phyloP scores from a whole-genome alignment of 768 basidiomycete species.

The Boletus coccyginus region DNA sequence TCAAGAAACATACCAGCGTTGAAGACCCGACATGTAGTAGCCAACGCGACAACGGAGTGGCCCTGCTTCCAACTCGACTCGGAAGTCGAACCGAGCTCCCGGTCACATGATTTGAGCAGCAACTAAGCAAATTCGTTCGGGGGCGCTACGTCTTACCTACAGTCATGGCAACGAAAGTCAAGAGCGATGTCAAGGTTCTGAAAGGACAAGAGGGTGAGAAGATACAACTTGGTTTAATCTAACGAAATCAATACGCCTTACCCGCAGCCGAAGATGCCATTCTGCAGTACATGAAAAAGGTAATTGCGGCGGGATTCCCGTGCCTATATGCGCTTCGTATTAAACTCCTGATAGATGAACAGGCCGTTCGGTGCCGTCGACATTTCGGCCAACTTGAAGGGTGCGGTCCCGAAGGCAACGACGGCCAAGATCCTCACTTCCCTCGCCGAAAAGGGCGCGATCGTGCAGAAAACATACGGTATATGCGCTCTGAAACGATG shows the following conservation, averaged over 20 bases:
- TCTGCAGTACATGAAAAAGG: slow-evolving; percentile 76
- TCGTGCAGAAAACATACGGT: slow-evolving; percentile 86
- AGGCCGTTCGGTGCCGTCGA: slow-evolving; percentile 93
- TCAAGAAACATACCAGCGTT: neutral
- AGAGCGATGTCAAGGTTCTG: slow-evolving; percentile 55
- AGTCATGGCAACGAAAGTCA: slow-evolving; percentile 46
- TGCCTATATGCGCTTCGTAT: slow-evolving; percentile 4
- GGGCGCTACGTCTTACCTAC: neutral
- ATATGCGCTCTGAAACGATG: slow-evolving; percentile 11
- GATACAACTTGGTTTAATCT: neutral
- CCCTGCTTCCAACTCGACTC: neutral
- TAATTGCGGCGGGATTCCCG: slow-evolving; percentile 19
- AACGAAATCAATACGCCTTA: neutral
- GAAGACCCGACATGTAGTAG: neutral
- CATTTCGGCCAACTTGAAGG: slow-evolving; percentile 87
- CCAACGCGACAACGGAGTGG: neutral
- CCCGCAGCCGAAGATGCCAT: slow-evolving; percentile 68
- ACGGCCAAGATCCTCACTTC: slow-evolving; percentile 80
- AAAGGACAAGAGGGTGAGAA: slow-evolving; percentile 71
- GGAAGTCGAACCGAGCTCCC: neutral
- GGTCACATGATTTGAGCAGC: too few relatives aligned
- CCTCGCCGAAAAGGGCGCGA: slow-evolving; percentile 81
- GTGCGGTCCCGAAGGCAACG: slow-evolving; percentile 78
- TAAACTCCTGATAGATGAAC: slow-evolving; percentile 64
- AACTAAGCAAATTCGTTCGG: too few relatives aligned